phyloP scores from a whole-genome alignment of 2,329 filamentous ascomycete genomes.

The Zalaria sp. region DNA sequence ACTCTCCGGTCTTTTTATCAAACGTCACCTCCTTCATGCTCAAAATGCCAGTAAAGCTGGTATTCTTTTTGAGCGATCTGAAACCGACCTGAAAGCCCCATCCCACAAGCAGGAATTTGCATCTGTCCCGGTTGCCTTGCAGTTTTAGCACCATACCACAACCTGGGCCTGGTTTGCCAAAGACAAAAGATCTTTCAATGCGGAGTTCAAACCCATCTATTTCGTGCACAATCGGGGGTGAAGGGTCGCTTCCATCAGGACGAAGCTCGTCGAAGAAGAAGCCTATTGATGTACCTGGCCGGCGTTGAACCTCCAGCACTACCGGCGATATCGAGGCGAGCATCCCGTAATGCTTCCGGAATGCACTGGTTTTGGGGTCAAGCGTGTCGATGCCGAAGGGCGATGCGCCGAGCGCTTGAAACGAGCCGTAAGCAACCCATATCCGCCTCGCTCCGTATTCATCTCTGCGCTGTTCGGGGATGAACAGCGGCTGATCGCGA shows the following conservation, averaged over 20 bases:
- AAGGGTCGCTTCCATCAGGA: constrained; percentile 15
- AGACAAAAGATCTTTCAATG: constrained; percentile 31
- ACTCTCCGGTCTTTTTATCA: constrained; percentile 20
- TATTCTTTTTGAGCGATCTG: constrained; percentile 14
- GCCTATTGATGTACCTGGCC: constrained; percentile 19
- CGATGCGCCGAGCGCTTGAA: constrained; percentile 23
- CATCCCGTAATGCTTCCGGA: constrained; percentile 27
- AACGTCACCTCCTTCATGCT: constrained; percentile 27
- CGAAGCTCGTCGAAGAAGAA: constrained; percentile 29
- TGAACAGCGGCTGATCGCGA: constrained; percentile 32
- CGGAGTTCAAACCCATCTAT: constrained; percentile 21
- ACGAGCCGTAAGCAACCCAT: constrained; percentile 28
- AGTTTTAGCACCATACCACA: constrained; percentile 30
- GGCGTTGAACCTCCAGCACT: constrained; percentile 26
- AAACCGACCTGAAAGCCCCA: constrained; percentile 29
- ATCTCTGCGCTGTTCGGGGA: constrained; percentile 38
- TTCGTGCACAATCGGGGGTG: constrained; percentile 15
- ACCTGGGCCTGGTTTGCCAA: constrained; percentile 27
- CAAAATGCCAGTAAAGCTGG: constrained; percentile 30
- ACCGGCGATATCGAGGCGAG: constrained; percentile 19
- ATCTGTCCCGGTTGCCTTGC: constrained; percentile 10
- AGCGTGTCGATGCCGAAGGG: constrained; percentile 32
- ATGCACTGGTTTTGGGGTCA: constrained; percentile 15
- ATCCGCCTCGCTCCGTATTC: constrained; percentile 29
- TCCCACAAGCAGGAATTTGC: constrained; percentile 30